phyloP scores from a whole-genome alignment of 345 rosid species.

The Camelina hispida region DNA sequence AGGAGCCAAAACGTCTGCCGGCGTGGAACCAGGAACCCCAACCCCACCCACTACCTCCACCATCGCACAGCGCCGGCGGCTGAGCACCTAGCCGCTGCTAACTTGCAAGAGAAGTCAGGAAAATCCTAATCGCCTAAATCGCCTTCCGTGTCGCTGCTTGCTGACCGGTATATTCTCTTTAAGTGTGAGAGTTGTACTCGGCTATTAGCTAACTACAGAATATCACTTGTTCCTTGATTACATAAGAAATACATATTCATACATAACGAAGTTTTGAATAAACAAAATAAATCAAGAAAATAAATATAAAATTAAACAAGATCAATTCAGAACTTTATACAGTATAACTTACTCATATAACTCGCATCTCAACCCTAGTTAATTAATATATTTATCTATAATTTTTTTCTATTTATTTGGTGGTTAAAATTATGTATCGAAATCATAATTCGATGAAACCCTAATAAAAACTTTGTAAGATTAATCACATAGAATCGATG shows the following conservation, averaged over 20 bases:
- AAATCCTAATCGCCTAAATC: too few relatives aligned
- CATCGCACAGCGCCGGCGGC: too few relatives aligned
- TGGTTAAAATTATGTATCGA: constrained; percentile 7
- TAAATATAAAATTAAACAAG: neutral
- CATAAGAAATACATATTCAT: neutral
- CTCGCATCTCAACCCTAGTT: constrained; percentile 17
- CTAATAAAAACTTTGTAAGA: neutral
- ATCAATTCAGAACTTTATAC: constrained; percentile 1
- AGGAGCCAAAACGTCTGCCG: too few relatives aligned
- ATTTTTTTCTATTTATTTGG: neutral
- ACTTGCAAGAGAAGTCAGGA: too few relatives aligned
- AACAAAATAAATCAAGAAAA: neutral
- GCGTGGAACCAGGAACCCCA: too few relatives aligned
- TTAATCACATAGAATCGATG: constrained; percentile 29
- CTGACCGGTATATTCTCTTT: too few relatives aligned
- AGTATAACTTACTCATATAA: constrained; percentile 8
- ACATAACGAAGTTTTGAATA: neutral
- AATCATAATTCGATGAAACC: constrained; percentile 24
- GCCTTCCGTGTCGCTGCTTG: too few relatives aligned
- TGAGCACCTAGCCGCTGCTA: too few relatives aligned
- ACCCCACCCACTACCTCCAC: too few relatives aligned
- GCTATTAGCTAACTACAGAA: neutral
- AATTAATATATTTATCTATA: neutral
- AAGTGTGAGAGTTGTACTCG: neutral
- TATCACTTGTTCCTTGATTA: neutral